Evolutionary conservation across 495 filamentous ascomycete genomes (phyloP), one percentile per base, ranked within the genome.

Genomic region (Xylaria bambusicola): DNA sequence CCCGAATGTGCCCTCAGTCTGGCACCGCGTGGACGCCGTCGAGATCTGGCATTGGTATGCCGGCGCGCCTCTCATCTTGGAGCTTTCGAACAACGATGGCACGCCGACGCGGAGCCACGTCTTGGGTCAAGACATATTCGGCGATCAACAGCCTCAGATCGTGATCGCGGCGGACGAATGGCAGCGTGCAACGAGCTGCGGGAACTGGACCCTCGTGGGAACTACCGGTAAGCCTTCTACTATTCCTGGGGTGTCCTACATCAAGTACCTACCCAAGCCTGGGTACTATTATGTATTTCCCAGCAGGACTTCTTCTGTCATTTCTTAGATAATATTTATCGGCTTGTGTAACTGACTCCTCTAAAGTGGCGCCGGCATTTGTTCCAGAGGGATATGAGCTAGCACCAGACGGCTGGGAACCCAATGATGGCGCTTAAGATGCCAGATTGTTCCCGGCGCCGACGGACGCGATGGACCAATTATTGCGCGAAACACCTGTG

Each of bases 41-140:
- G 78, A 82, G 62, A 60, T 78, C 31, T 82, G 77, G 78, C 79
- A 82, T 60, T 77, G 75, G 63, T 80, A 80, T 45, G 76, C 74
- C 31, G 79, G 79, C 23, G 75, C 77, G 17, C 77, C 77, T 8
- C 62, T 82, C 42, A 71, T 62, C 0, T 61, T 80, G 8, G 69
- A 72, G 65, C 62, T 73, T 40, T 67, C 66, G 21, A 47, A 50
- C 20, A 61, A 74, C 62, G 49, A 66, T 50, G 66, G 71, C 42
- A 46, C 62, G 29, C 61, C 66, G 7, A 55, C 60, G 33, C 52
- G 56, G 10, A 77, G 85, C 52, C 80, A 81, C 33, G 76, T 91
- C 12, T 89, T 80, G 17, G 79, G 77, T 0, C 66, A 62, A 6
- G 74, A 78, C 50, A 46, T 81, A 4, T 77, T 76, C 53, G 21